These are phyloP conservation scores for Venturia nashicola DNA, from an alignment of 2,329 filamentous ascomycete species.

Conservation along the genomic window DNA sequence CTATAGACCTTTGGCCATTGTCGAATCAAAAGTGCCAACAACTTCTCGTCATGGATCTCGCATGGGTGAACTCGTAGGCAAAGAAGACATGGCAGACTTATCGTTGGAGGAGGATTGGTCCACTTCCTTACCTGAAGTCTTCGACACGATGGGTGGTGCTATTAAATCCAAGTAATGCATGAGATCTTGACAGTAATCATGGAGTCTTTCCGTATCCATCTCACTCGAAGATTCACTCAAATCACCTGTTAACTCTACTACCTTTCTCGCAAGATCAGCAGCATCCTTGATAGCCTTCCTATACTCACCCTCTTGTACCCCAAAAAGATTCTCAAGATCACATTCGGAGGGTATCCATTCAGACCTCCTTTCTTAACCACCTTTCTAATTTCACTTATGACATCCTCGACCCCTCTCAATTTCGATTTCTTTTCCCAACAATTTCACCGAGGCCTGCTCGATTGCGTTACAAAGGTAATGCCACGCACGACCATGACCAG, in stretches of 20 bases:
- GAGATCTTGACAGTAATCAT: too few species aligned
- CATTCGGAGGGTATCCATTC: neutral
- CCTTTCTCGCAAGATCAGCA: neutral
- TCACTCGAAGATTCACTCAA: neutral
- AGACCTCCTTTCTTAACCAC: neutral
- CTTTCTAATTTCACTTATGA: neutral
- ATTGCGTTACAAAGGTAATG: neutral
- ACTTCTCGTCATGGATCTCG: too few species aligned
- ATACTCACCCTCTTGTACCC: neutral
- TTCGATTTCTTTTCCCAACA: neutral
- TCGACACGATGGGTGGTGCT: too few species aligned
- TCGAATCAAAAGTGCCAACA: too few species aligned
- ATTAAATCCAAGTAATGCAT: too few species aligned
- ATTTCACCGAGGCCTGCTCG: neutral
- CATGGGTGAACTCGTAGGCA: too few species aligned
- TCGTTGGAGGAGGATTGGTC: too few species aligned
- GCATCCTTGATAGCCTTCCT: neutral
- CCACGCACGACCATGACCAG: neutral
- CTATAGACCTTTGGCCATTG: too few species aligned
- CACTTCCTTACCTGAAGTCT: too few species aligned
- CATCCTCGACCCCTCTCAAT: neutral
- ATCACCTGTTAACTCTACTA: too few species aligned
- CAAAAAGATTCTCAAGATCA: neutral
- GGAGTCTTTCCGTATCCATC: too few species aligned
- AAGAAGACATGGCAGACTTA: too few species aligned